Evolutionary conservation across 2,329 filamentous ascomycete species (phyloP), one percentile per base, ranked within the genome.

Genomic region (Emergomyces africanus): DNA sequence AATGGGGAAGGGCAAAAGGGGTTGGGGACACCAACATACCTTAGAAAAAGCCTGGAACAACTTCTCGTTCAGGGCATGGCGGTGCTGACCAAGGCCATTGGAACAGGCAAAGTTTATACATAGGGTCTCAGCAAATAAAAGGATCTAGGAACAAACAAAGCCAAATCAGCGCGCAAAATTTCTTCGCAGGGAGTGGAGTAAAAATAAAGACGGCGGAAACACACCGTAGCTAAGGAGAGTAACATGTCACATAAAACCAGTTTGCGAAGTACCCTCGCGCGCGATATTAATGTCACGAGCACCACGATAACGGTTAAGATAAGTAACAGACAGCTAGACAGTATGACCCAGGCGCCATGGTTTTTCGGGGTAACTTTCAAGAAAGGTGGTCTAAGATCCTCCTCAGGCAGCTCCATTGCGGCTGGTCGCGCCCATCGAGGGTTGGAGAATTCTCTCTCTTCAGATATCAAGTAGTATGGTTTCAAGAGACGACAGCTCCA

Each of bases 41-140:
- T 66, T 67, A 37, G 61, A 61, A 49, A 65, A 62, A 9, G 56
- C 30, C 51, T 59, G 60, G 49, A 66, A 60, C 10, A 63, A 58
- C 37, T 57, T 59, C 9, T 63, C 60, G 23, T 57, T 58, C 8
- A 68, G 46, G 9, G 59, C 44, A 18, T 49, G 41, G 28, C 59
- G 41, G 39, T 62, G 62, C 37, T 57, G 61, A 15, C 66, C 66
- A 50, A 68, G 61, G 5, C 66, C 66, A 54, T 62, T 49, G 14
- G 59, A 54, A 30, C 59, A 61, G 12, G 66, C 62, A n/a, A 63
- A 54, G 20, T 60, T 63, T 18, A 68, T 59, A 42, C 60, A 62
- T 55, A 66, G 63, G 18, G 60, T 59, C 50, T 67, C 55, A 14
- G 42, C 57, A 25, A 60, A 50, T 25, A 58, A 51, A 33, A 60